Base-by-base conservation (phyloP, 345 rosid genomes). In the Aegle marmelos region DNA sequence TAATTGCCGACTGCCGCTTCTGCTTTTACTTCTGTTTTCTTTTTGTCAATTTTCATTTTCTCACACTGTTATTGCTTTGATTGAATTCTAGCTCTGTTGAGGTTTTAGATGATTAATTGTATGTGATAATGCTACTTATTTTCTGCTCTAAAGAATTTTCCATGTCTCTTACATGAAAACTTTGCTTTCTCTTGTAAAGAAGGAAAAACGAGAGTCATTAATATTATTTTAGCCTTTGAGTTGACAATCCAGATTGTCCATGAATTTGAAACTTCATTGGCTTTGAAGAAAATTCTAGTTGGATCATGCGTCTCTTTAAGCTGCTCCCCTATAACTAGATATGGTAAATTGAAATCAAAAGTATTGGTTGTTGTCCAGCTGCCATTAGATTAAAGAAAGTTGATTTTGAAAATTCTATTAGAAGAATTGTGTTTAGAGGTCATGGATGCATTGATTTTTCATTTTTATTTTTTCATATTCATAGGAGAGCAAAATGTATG, bases 81-180 rank as follows among this genome's bases (percentile, higher is more conserved):
- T 71, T 45, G 6, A 27, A 70, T 25, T 22, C 7, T 68, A 39
- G 25, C 9, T 56, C 48, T 9, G 6, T 50, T 4, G 2, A 36
- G 21, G 75, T 72, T 67, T 9, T 69, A 30, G 27, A 62, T 70
- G 33, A 61, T 22, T 28, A 16, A 69, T 17, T 70, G 39, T 68
- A 59, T 77, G 80, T 72, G 62, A 67, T 72, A 81, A 53, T 36
- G 60, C 54, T 64, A 14, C 60, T 63, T 8, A 70, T 19, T 62
- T 25, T 16, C 6, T 79, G 6, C 21, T 10, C 11, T 34, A 54
- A 30, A 69, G 22, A 45, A 71, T 31, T 7, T 57, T 13, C 33
- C 57, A 53, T 53, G 0, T 53, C 1, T 17, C 27, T 54, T 50
- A 2, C 37, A 24, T 48, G n/a, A 30, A 25, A 45, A 64, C 60